Evolutionary conservation across 1,139 yeast genomes (phyloP).

Genomic region (Geotrichum bryndzae): DNA sequence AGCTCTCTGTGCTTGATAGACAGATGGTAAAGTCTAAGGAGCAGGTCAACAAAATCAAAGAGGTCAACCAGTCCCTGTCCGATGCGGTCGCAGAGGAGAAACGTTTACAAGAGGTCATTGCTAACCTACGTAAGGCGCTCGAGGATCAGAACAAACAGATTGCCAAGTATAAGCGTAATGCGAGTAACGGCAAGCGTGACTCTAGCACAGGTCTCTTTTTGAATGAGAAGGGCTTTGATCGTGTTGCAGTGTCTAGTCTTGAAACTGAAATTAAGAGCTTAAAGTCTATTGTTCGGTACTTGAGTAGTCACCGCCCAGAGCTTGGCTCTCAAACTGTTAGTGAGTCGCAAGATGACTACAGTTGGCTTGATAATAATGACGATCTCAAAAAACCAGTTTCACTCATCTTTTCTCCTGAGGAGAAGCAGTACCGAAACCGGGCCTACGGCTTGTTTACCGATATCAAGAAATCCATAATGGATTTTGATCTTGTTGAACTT

Average conservation of each 20-base stretch:
- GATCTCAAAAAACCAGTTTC: neutral
- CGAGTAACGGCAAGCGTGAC: slow-evolving; percentile 2
- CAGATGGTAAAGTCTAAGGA: slow-evolving; percentile 39
- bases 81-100: slow-evolving; percentile 29
- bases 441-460: slow-evolving; percentile 18
- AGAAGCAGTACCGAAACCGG: neutral
- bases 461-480: slow-evolving; percentile 18
- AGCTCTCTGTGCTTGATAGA: slow-evolving; percentile 41
- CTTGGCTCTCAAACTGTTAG: neutral
- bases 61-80: slow-evolving; percentile 29
- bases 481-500: slow-evolving; percentile 18
- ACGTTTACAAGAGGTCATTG: slow-evolving; percentile 23
- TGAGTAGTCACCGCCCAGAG: slow-evolving; percentile 11
- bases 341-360: neutral
- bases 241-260: slow-evolving; percentile 19
- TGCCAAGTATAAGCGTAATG: slow-evolving; percentile 18
- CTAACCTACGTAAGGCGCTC: slow-evolving; percentile 22
- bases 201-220: neutral
- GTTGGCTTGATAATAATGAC: slow-evolving; percentile 6
- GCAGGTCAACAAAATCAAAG: slow-evolving; percentile 33
- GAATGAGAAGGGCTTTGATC: slow-evolving; percentile 10
- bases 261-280: slow-evolving; percentile 22
- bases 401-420: slow-evolving; percentile 12
- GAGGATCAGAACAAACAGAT: slow-evolving; percentile 36
- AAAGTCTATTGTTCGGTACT: slow-evolving; percentile 18